Percentiles rank a stretch among this genome's conserved stretches.
Evolutionary conservation across 2,329 filamentous ascomycete species (phyloP).

Genomic region (Dothideomycetes sp.): DNA sequence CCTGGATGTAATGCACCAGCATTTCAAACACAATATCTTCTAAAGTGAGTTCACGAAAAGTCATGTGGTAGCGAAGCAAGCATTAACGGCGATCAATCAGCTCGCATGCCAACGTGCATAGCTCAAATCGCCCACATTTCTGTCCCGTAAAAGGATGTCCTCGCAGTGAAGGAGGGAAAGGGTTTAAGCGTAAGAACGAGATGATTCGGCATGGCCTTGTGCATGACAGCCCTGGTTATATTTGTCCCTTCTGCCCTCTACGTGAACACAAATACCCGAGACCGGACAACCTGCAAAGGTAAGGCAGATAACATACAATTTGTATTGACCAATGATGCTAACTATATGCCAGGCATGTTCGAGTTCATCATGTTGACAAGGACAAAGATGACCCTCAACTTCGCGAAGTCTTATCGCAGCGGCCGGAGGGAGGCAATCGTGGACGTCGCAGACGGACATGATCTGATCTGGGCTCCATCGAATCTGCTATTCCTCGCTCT

Average conservation of each 20-base stretch:
- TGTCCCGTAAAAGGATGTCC: constrained; percentile 49
- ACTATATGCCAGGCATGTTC: constrained; percentile 94
- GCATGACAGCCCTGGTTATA: constrained; percentile 86
- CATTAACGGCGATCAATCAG: constrained; percentile 19
- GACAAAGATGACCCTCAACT: constrained; percentile 75
- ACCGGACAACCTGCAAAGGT: constrained; percentile 93
- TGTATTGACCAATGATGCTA: no score
- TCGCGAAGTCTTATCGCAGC: constrained; percentile 73
- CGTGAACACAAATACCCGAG: constrained; percentile 89
- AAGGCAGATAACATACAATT: no score
- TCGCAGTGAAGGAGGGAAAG: constrained; percentile 50
- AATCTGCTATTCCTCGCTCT: no score
- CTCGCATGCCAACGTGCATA: constrained; percentile 64
- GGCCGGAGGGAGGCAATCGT: constrained; percentile 72
- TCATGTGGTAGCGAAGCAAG: not conserved
- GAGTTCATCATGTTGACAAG: constrained; percentile 83
- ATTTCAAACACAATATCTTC: constrained; percentile 66
- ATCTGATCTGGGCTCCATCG: no score
- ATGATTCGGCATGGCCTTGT: constrained; percentile 75
- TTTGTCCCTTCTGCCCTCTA: constrained; percentile 92
- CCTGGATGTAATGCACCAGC: constrained; percentile 58
- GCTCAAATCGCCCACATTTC: constrained; percentile 51
- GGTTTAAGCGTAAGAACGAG: constrained; percentile 60
- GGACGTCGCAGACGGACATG: constrained; percentile 61
- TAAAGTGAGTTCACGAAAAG: constrained; percentile 47